These are phyloP conservation scores for Penicillium sp. DNA, from an alignment of 2,329 filamentous ascomycete species.

Conservation along the genomic window DNA sequence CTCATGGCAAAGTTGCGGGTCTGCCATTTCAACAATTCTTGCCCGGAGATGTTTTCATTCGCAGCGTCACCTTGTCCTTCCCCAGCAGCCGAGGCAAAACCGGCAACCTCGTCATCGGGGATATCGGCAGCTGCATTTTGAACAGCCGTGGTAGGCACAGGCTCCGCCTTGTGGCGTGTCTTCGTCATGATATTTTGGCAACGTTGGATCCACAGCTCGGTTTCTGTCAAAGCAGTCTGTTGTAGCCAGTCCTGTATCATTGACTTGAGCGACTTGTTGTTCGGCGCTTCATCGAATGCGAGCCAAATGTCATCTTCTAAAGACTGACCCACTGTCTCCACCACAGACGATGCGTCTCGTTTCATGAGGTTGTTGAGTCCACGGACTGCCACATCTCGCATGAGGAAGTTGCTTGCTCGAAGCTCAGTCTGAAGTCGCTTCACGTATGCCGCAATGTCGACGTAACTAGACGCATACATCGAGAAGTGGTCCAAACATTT, in stretches of 20 bases:
- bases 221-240: constrained; percentile 79
- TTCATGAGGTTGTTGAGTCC: constrained; percentile 96
- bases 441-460: constrained; percentile 83
- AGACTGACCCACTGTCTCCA: constrained; percentile 70
- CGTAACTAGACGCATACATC: constrained; percentile 82
- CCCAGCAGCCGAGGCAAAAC: constrained; percentile 77
- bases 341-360: constrained; percentile 78
- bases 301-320: constrained; percentile 93
- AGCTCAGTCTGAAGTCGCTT: constrained; percentile 76
- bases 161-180: constrained; percentile 66
- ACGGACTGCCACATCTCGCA: constrained; percentile 79
- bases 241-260: constrained; percentile 92
- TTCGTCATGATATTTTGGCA: constrained; percentile 88
- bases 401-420: constrained; percentile 64
- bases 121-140: constrained; percentile 66
- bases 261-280: constrained; percentile 77
- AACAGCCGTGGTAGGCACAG: constrained; percentile 37
- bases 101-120: constrained; percentile 93
- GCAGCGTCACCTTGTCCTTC: constrained; percentile 58
- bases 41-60: constrained; percentile 58
- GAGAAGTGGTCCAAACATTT: constrained; percentile 87
- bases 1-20: constrained; percentile 91
- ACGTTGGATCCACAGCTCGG: constrained; percentile 79
- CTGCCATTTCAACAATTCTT: constrained; percentile 92
- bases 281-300: constrained; percentile 73